Base-by-base conservation (phyloP, 2,329 filamentous ascomycete species). In the Annulohypoxylon truncatum region DNA sequence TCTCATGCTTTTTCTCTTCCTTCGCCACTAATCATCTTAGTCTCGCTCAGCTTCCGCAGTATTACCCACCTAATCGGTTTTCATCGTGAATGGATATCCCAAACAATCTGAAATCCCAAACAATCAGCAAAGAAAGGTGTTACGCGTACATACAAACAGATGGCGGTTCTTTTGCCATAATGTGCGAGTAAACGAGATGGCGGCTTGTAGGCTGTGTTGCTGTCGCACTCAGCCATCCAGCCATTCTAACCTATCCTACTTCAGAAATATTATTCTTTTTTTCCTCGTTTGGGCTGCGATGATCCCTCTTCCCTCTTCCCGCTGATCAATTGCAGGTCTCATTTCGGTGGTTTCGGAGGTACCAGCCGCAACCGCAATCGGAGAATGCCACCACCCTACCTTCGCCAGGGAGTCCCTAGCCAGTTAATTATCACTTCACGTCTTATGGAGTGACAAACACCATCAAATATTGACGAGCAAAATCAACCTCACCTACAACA, bases 311-410 rank as follows among this genome's bases (percentile, higher is more conserved):
- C 74, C 60, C 48, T 66, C 53, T 64, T 70, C 61, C 7, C 28
- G 67, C 66, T 71, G 68, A 68, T 71, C 67, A 65, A 67, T 73
- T 66, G 61, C 64, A 73, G 66, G 71, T 74, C 71, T 76, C 72
- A 76, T 75, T 72, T 76, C 74, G 73, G 71, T 70, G 68, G 73
- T 72, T 74, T 75, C 73, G 73, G 73, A 66, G 71, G 59, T 68
- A 66, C 64, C 61, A 71, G 55, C 46, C 66, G 59, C 64, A 61
- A 65, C 67, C 66, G 70, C 67, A 69, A 70, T 73, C 69, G 42
- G 66, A 64, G 63, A 65, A 58, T 67, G 61, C 52, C 61, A 66
- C 61, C 60, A 65, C 57, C 62, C 55, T 38, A 22, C 46, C 54
- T 31, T 55, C 38, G 22, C 44, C 24, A 28, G 44, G 24, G 13